Percentiles rank a stretch among this genome's conserved stretches.
These are phyloP conservation scores for Periconia sp. DNA, from an alignment of 2,329 filamentous ascomycete species.

Conservation along the genomic window DNA sequence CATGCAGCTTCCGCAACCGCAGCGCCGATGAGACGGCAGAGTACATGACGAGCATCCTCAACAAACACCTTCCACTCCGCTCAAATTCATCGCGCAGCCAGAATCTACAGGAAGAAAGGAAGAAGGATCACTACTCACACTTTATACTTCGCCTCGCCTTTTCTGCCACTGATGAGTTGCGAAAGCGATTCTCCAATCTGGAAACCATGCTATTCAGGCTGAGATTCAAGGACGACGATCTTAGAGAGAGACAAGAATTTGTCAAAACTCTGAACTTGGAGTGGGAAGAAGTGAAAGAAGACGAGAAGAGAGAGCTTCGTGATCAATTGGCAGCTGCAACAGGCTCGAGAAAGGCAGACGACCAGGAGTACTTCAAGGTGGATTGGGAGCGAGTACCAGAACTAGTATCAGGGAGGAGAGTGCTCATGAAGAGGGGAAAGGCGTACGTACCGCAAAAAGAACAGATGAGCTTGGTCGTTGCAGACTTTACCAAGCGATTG, in stretches of 20 bases:
- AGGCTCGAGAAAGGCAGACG: constrained; percentile 64
- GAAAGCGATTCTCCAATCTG: constrained; percentile 82
- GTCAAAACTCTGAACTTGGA: constrained; percentile 78
- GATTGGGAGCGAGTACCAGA: constrained; percentile 95
- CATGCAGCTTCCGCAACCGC: constrained; percentile 94
- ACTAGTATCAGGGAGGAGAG: constrained; percentile 78
- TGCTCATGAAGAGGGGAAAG: constrained; percentile 79
- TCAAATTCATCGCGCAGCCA: constrained; percentile 70
- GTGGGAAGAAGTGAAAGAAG: constrained; percentile 81
- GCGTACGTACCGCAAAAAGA: constrained; percentile 90
- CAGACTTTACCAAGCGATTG: constrained; percentile 80
- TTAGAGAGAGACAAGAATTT: constrained; percentile 75
- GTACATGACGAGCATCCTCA: constrained; percentile 84
- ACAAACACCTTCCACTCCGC: constrained; percentile 84
- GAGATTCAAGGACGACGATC: constrained; percentile 78
- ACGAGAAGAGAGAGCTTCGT: constrained; percentile 74
- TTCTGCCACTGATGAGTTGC: constrained; percentile 86
- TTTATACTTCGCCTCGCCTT: constrained; percentile 96
- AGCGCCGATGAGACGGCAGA: constrained; percentile 78
- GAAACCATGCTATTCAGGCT: constrained; percentile 90
- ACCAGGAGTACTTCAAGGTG: constrained; percentile 93
- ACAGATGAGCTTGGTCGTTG: constrained; percentile 86
- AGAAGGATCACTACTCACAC: constrained; percentile 97
- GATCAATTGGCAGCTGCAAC: constrained; percentile 67
- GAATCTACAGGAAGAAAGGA: constrained; percentile 72